A percentile compares a stretch with the other conserved stretches of the same genome.
Evolutionary conservation across 345 rosid genomes (phyloP).

Genomic region (Barbarea vulgaris): DNA sequence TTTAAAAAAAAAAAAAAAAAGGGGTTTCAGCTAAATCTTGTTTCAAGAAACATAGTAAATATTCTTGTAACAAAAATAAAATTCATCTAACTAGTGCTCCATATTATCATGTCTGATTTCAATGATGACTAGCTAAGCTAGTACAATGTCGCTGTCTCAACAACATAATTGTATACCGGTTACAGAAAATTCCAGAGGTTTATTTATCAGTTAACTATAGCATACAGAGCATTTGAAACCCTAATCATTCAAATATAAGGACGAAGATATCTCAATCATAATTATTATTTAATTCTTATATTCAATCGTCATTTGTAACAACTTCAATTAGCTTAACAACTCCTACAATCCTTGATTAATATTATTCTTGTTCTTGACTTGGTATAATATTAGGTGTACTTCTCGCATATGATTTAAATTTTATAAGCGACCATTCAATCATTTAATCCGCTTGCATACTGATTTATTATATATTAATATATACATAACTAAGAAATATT

Average conservation of each 20-base stretch:
- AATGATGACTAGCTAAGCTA: slow-evolving; percentile 29
- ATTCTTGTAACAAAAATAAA: not conserved
- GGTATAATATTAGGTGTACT: slow-evolving; percentile 24
- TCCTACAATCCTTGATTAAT: not conserved
- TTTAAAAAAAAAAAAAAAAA: not conserved
- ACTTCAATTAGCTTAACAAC: slow-evolving; percentile 30
- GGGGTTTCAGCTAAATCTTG: not conserved
- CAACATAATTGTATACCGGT: slow-evolving; percentile 17
- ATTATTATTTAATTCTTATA: not conserved
- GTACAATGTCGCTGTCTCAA: slow-evolving; percentile 37
- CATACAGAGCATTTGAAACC: slow-evolving; percentile 3
- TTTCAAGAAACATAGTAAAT: not conserved
- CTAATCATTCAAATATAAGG: slow-evolving; percentile 23
- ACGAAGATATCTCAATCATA: slow-evolving; percentile 31
- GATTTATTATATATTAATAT: too few species aligned
- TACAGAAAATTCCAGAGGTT: slow-evolving; percentile 35
- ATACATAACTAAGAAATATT: not conserved
- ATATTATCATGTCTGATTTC: slow-evolving; percentile 5
- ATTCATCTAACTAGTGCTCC: slow-evolving; percentile 12
- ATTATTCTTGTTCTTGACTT: not conserved
- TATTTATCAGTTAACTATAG: slow-evolving; percentile 7
- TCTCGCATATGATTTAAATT: not conserved
- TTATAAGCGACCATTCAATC: not conserved
- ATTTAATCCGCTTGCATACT: not conserved
- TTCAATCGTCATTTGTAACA: slow-evolving; percentile 1